Evolutionary conservation across 176 grass and related monocot genomes (phyloP).

Genomic region (Carex myosuroides): DNA sequence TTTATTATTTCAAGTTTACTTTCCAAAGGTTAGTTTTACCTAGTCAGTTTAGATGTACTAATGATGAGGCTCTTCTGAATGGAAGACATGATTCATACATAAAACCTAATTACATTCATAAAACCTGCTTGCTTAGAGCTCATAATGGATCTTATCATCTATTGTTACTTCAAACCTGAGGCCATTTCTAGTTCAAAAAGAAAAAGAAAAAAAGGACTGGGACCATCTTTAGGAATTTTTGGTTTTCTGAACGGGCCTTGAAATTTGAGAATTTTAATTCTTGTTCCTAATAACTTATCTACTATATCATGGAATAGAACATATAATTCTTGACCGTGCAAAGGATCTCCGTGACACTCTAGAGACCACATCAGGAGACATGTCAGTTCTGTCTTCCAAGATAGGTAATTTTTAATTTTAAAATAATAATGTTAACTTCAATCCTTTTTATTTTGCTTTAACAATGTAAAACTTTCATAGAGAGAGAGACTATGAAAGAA

Average conservation of each 20-base stretch:
- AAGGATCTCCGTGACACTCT: constrained; percentile 41
- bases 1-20: constrained; percentile 78
- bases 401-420: constrained; percentile 37
- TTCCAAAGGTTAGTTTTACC: constrained; percentile 36
- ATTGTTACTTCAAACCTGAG: neutral
- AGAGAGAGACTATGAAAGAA: constrained; percentile 54
- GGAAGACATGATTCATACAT: neutral
- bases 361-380: constrained; percentile 58
- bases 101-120: neutral
- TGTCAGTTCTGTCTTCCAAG: constrained; percentile 43
- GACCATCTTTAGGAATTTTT: neutral
- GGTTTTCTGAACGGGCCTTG: constrained; percentile 1
- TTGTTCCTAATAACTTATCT: neutral
- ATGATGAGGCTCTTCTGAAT: neutral
- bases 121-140: neutral
- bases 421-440: constrained; percentile 7
- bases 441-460: constrained; percentile 6
- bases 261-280: neutral
- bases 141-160: neutral
- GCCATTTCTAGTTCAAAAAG: constrained; percentile 12
- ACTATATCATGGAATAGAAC: constrained; percentile 34
- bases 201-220: neutral
- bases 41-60: neutral
- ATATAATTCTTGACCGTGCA: constrained; percentile 46
- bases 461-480: constrained; percentile 33